Evolutionary conservation across 164 flowering plant genomes (phyloP).

Genomic region (Tetracentron sinense): DNA sequence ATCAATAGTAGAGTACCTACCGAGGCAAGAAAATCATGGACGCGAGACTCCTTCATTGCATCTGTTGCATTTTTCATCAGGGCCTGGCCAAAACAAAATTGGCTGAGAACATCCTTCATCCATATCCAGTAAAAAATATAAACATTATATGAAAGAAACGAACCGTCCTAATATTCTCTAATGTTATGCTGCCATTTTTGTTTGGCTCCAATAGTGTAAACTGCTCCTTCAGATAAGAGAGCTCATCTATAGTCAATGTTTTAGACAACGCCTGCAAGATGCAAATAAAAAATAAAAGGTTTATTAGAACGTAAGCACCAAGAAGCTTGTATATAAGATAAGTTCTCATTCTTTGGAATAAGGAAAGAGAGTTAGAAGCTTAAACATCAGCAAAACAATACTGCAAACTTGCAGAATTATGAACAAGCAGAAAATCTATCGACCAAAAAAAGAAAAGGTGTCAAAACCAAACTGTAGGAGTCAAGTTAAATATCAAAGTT

Average conservation of each 20-base stretch:
- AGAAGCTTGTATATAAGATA: background rate
- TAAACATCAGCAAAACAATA: background rate
- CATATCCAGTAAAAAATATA: background rate
- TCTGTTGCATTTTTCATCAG: slow-evolving; percentile 74
- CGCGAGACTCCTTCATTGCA: slow-evolving; percentile 91
- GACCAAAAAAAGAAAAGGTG: too few relatives aligned
- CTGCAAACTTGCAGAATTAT: background rate
- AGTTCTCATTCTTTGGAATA: background rate
- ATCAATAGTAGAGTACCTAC: slow-evolving; percentile 27
- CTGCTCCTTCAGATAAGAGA: slow-evolving; percentile 71
- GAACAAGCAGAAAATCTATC: too few relatives aligned
- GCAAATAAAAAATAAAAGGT: background rate
- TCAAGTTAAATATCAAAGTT: too few relatives aligned
- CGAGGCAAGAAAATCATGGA: slow-evolving; percentile 65
- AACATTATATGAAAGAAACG: slow-evolving; percentile 13
- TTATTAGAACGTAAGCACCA: background rate
- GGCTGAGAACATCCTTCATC: slow-evolving; percentile 9
- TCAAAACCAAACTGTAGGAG: too few relatives aligned
- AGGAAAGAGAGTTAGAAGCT: background rate
- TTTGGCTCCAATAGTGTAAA: slow-evolving; percentile 67
- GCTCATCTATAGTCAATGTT: slow-evolving; percentile 72
- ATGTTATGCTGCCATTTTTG: slow-evolving; percentile 55
- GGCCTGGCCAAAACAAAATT: slow-evolving; percentile 45
- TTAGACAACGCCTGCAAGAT: slow-evolving; percentile 71
- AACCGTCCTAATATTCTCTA: slow-evolving; percentile 66